phyloP scores from a whole-genome alignment of 192 early-diverging fungal genomes.

The Dissophora ornata region DNA sequence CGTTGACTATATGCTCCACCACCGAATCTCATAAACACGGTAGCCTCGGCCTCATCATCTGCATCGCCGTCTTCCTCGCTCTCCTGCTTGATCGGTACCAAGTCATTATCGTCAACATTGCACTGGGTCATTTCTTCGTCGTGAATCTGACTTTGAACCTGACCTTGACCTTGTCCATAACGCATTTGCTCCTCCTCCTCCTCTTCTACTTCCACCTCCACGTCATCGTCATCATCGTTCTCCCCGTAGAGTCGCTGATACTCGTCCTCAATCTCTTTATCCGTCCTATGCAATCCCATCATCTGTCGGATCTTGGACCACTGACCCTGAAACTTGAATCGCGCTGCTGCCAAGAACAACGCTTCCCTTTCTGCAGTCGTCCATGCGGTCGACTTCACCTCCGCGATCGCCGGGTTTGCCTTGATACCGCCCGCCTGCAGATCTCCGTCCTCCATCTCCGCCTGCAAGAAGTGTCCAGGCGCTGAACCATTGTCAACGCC shows the following conservation, averaged over 20 bases:
- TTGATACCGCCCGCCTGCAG: background rate
- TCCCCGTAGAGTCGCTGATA: conserved; percentile 39
- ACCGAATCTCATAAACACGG: conserved; percentile 16
- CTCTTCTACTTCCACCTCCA: background rate
- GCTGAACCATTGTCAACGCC: background rate
- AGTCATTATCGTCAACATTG: background rate
- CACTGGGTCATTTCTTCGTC: background rate
- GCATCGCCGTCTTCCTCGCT: conserved; percentile 30
- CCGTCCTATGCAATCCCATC: conserved; percentile 35
- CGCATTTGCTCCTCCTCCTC: no score
- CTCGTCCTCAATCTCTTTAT: conserved; percentile 38
- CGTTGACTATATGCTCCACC: background rate
- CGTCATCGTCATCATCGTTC: conserved; percentile 7
- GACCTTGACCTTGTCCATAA: no score
- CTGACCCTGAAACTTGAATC: conserved; percentile 27
- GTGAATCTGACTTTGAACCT: background rate
- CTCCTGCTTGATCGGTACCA: conserved; percentile 14
- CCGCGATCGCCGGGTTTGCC: conserved; percentile 8
- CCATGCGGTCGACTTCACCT: conserved; percentile 12
- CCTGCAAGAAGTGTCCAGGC: background rate
- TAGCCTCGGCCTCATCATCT: conserved; percentile 27
- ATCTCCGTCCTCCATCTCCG: background rate
- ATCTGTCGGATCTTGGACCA: conserved; percentile 43
- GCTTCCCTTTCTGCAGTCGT: conserved; percentile 38
- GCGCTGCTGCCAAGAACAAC: conserved; percentile 21